Conservation (phyloP, 371 early-diverging fungal species). For the Mucor velutinosus region DNA sequence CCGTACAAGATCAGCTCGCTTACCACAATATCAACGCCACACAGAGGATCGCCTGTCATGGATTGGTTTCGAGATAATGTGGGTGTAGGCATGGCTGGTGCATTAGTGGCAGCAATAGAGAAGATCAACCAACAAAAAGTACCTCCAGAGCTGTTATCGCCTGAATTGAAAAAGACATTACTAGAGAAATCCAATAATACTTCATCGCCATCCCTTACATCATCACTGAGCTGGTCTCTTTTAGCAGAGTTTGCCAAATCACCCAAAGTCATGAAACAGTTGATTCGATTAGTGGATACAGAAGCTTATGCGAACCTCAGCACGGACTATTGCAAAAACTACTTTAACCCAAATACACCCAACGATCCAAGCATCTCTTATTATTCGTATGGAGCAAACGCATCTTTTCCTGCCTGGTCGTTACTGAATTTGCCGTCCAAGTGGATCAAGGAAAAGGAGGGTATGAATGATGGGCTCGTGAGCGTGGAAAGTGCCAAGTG, state of each 20-base stretch:
- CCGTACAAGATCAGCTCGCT: conserved; percentile 72
- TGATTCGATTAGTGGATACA: conserved; percentile 60
- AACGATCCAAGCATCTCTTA: conserved; percentile 78
- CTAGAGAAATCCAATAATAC: not conserved
- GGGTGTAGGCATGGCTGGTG: conserved; percentile 50
- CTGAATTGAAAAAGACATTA: not conserved
- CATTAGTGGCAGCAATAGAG: conserved; percentile 1
- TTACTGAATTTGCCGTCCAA: conserved; percentile 65
- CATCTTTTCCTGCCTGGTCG: conserved; percentile 47
- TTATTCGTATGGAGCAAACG: conserved; percentile 76
- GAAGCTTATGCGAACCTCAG: conserved; percentile 92
- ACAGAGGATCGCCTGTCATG: conserved; percentile 89
- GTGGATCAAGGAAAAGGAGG: conserved; percentile 39
- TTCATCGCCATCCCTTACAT: not conserved
- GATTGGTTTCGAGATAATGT: conserved; percentile 87
- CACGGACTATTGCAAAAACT: conserved; percentile 75
- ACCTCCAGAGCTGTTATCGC: conserved; percentile 1
- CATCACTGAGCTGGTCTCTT: conserved; percentile 19
- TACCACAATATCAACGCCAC: conserved; percentile 92
- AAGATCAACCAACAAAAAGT: not conserved
- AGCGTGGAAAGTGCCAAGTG: conserved; percentile 78
- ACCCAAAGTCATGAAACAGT: conserved; percentile 19
- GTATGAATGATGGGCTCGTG: conserved; percentile 92
- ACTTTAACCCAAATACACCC: conserved; percentile 87
- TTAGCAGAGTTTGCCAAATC: conserved; percentile 20